Evolutionary conservation across 1,139 yeast genomes (phyloP), one percentile per base, ranked within the genome.

Genomic region (Yamadazyma jaroonii): DNA sequence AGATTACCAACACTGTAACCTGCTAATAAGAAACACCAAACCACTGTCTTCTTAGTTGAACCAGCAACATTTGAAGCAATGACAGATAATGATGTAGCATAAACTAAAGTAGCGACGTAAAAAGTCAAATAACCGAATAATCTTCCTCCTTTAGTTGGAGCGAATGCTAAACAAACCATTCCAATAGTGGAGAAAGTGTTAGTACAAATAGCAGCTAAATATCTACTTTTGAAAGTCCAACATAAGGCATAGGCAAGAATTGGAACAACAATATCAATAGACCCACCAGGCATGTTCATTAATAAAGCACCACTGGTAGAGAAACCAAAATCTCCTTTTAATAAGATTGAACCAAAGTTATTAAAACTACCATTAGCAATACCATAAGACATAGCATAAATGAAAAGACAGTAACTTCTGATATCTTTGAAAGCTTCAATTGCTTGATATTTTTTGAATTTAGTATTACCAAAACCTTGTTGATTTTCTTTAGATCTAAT

Each of bases 1-100:
- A 83, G 62, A 46, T 84, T 83, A 24, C 92, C 87, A 29, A 74
- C 71, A 47, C 83, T 77, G 52, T 78, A 81, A 1, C 78, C 82
- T 40, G 81, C 65, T 57, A 81, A 70, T 24, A 32, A 47, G 21
- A 52, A 40, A 10, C 51, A 50, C 34, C 47, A 48, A 25, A 52
- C 47, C 12, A 53, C 47, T 25, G 49, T 42, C 35, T 52, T 52
- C 36, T 51, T 50, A 14, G 56, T 52, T 35, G 46, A 49, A 21
- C 57, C 57, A 24, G 53, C 51, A 10, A 48, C 40, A 37, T 50
- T 51, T 4, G 31, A 17, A 15, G 49, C 43, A 2, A 55, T 48
- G 14, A 43, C 34, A n/a, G 47, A 41, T 12, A 43, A 33, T 12
- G 37, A 31, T 20, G 43, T 36, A 13, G 40, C 17, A 32, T 37